Conservation (phyloP, 495 filamentous ascomycete species). For the Achaetomiella virescens region DNA sequence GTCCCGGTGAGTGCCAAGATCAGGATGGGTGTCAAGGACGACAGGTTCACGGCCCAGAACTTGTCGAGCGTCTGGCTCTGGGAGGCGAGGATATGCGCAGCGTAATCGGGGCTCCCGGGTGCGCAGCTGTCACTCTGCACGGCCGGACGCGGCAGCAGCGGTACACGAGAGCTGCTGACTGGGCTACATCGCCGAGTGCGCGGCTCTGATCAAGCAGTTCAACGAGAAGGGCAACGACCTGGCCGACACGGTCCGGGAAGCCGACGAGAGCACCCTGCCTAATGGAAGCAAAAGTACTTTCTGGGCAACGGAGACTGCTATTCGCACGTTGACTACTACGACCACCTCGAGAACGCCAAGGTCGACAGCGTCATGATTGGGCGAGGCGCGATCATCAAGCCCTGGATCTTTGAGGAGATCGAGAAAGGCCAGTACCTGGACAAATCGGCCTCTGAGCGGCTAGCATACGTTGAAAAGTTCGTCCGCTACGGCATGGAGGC, state of each 20-base stretch:
- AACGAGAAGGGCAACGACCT: slow-evolving; percentile 56
- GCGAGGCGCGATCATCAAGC: slow-evolving; percentile 88
- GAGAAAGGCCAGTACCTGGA: slow-evolving; percentile 86
- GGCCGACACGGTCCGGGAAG: slow-evolving; percentile 68
- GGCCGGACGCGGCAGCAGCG: slow-evolving; percentile 89
- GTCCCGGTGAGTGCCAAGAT: slow-evolving; percentile 92
- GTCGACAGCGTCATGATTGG: slow-evolving; percentile 91
- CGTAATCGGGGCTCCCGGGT: slow-evolving; percentile 62
- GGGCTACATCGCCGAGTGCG: slow-evolving; percentile 85
- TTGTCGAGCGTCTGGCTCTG: slow-evolving; percentile 75
- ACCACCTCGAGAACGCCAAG: slow-evolving; percentile 65
- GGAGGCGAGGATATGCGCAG: slow-evolving; percentile 63
- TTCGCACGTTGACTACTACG: slow-evolving; percentile 80
- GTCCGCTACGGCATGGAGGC: slow-evolving; percentile 81
- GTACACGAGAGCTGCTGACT: slow-evolving; percentile 84
- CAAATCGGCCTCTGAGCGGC: slow-evolving; percentile 81
- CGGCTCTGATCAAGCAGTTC: slow-evolving; percentile 72
- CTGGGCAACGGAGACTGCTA: slow-evolving; percentile 95
- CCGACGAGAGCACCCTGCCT: slow-evolving; percentile 57
- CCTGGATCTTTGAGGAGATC: slow-evolving; percentile 98
- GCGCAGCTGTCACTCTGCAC: slow-evolving; percentile 89
- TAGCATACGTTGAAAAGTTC: slow-evolving; percentile 82
- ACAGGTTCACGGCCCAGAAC: slow-evolving; percentile 70
- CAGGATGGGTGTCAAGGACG: slow-evolving; percentile 81
- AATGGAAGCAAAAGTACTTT: slow-evolving; percentile 69